Percentiles rank a stretch among this genome's conserved stretches.
phyloP scores from a whole-genome alignment of 768 basidiomycete genomes.

The Botryobasidium botryosum region DNA sequence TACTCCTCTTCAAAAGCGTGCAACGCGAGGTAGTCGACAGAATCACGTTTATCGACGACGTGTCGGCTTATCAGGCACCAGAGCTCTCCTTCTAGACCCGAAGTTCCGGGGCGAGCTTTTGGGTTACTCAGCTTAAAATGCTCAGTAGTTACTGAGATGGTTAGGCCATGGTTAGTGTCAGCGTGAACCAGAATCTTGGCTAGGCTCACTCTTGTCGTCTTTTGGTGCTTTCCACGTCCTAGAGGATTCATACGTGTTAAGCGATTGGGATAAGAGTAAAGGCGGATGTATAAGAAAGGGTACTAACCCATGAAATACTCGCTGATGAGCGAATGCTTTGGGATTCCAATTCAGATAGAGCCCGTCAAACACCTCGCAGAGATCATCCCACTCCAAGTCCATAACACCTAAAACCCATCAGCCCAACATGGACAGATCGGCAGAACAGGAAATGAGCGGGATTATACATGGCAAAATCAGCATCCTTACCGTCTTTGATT shows the following conservation, averaged over 20 bases:
- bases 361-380: conserved; percentile 57
- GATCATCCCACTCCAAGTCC: conserved; percentile 58
- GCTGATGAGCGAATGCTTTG: conserved; percentile 28
- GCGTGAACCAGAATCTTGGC: no score
- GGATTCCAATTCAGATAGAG: conserved; percentile 86
- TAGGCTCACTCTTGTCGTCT: no score
- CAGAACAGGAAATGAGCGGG: no score
- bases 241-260: no score
- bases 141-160: no score
- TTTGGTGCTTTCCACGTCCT: no score
- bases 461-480: no score
- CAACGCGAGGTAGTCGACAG: conserved; percentile 53
- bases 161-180: no score
- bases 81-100: conserved; percentile 33
- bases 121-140: no score
- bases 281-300: conserved; percentile 9
- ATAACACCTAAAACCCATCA: conserved; percentile 34
- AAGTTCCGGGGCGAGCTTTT: conserved; percentile 27
- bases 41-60: conserved; percentile 37
- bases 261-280: conserved; percentile 19
- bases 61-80: conserved; percentile 78
- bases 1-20: conserved; percentile 27
- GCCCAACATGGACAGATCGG: no score
- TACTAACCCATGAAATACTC: conserved; percentile 53
- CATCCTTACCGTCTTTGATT: no score